Base-by-base conservation (phyloP, 2,329 filamentous ascomycete genomes). In the Nemania serpens region DNA sequence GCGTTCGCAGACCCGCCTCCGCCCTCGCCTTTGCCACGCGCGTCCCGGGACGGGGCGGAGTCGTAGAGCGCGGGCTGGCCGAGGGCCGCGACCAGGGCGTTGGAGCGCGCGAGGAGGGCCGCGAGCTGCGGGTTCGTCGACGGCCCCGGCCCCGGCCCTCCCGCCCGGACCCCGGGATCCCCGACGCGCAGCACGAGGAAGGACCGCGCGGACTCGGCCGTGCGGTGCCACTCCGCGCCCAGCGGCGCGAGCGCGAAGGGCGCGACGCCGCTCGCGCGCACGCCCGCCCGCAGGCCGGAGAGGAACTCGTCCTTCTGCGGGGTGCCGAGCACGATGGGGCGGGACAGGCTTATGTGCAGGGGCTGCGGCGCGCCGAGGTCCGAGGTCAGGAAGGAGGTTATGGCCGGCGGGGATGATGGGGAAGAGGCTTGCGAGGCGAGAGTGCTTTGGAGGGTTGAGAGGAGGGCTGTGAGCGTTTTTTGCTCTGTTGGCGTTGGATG, bases 271-370 rank as follows among this genome's bases (percentile, higher is more conserved):
- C 78, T 78, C 3, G 71, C 61, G 50, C 74, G 61, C 58, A 74
- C 60, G 53, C 74, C 58, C 55, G 73, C 58, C 39, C 70, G 68
- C 2, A 96, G 73, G 0, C 76, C 75, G 4, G 82, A 75, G 5
- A 90, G 78, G 71, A 97, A 97, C 0, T 66, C 68, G 29, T 89
- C 85, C 67, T 91, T 91, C 65, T 89, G 82, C n/a, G 87, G 81
- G 0, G 91, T 93, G 49, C 81, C 79, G 34, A 99, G 84, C 12
- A 88, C 83, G 52, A 98, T 79, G 0, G 95, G 90, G 5, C 91
- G 84, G 7, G 95, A 98, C 6, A 99, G 83, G 68, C 93, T 97
- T 70, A 99, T 88, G 75, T 99, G 95, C 48, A 99, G 82, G 2
- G 94, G 94, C 51, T 91, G 79, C 5, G 90, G 88, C 5, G 88